Base-by-base conservation (phyloP, 495 filamentous ascomycete species). In the Xylaria curta region DNA sequence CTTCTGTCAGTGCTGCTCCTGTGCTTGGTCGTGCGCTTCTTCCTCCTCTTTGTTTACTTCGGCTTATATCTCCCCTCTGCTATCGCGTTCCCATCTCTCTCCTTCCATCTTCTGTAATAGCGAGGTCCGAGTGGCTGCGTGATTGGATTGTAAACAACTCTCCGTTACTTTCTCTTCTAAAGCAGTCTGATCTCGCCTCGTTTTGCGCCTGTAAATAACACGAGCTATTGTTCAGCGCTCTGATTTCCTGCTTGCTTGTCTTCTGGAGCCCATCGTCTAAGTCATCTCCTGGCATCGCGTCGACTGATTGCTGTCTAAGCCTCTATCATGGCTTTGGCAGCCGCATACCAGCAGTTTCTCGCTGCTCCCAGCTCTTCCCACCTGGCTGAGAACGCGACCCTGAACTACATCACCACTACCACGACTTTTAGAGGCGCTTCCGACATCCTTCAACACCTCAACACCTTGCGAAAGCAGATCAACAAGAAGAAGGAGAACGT, bases 331-430 rank as follows among this genome's bases (percentile, higher is more conserved):
- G 88, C 91, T 79, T 87, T 93, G 79, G 86, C 87, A 78, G 83
- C 87, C 74, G 80, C 87, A 67, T 98, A 98, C 85, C 85, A 91
- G 85, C 86, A 87, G 79, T 97, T 95, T 81, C 88, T 97, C 61
- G 87, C 88, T 76, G 85, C 87, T 71, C 93, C 94, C 66, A 89
- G 83, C 77, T 76, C 90, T 62, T 86, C 86, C 51, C 85, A 87
- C 21, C 85, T 98, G 75, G 87, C 91, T 59, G 81, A 85, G 61
- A 85, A 92, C 81, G 91, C 93, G 70, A 89, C 94, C 51, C 84
- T 97, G 77, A 89, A 95, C 83, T 99, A 98, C 85, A 92, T 98
- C 79, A 92, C 96, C 60, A 95, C 94, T n/a, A 90, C 93, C 40
- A 92, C 91, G 42, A 90, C 89, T 72, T 82, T 95, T 74, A 87